phyloP scores from a whole-genome alignment of 192 early-diverging fungal species.

The Podila verticillata region DNA sequence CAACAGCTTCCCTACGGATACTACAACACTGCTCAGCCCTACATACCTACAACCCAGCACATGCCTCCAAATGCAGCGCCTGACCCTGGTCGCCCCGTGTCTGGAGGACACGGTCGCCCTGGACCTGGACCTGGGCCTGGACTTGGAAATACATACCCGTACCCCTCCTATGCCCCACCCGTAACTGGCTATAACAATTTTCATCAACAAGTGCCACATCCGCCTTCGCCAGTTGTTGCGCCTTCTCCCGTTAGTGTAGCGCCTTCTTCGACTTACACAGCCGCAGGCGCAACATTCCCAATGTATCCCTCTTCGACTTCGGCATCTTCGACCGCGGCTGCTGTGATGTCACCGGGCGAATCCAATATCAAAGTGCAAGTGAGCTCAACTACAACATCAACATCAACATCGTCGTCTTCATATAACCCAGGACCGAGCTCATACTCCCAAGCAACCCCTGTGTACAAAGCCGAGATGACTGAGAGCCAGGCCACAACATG shows the following conservation, averaged over 20 bases:
- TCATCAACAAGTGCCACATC: not conserved
- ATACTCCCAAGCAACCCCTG: not conserved
- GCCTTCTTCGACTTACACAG: not conserved
- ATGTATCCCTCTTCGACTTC: not conserved
- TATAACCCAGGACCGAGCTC: too few relatives aligned
- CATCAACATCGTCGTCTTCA: not conserved
- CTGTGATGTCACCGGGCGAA: not conserved
- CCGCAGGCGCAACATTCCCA: not conserved
- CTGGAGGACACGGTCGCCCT: not conserved
- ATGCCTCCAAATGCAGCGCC: not conserved
- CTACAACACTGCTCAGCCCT: slow-evolving; percentile 1
- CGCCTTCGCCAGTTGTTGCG: not conserved
- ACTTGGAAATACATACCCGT: not conserved
- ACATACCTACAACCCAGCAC: not conserved
- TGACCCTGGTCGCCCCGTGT: not conserved
- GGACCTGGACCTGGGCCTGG: not conserved
- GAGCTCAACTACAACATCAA: not conserved
- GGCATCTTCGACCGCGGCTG: not conserved
- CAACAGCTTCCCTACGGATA: not conserved
- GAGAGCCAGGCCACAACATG: slow-evolving; percentile 28
- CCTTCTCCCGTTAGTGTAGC: not conserved
- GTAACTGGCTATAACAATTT: not conserved
- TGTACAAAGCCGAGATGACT: slow-evolving; percentile 42
- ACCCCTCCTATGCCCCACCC: not conserved
- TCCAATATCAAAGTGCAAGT: slow-evolving; percentile 1